Base-by-base conservation (phyloP, 179 eudicot species). In the Gypsophila paniculata region DNA sequence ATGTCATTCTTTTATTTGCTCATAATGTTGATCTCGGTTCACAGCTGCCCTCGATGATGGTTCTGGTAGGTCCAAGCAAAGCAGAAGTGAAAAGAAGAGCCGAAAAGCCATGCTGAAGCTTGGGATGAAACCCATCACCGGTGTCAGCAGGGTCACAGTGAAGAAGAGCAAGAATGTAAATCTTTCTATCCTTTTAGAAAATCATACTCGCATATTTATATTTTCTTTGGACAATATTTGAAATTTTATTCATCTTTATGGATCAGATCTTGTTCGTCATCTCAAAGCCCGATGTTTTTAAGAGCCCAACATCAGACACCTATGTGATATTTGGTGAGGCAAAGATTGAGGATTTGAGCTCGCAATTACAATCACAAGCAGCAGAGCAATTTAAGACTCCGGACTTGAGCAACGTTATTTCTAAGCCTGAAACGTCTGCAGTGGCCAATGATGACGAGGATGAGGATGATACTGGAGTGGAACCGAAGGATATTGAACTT, bases 321-420 rank as follows among this genome's bases (percentile, higher is more conserved):
- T 89, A 89, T 34, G 90, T 89, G 6, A 83, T 89, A 58, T 85
- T 89, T 69, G 95, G 95, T 5, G 93, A 89, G 78, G 93, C 93
- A 17, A 89, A 89, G 88, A 89, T 86, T n/a, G 93, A 89, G 76
- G 95, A 89, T 74, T 66, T 89, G 80, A 89, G 91, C 87, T 89
- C 95, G 12, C 95, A 89, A 72, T 79, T 89, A 71, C 95, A 89
- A 77, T 81, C 82, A 42, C 95, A 89, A 66, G 95, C 95, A 6
- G 95, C 95, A 4, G 91, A 89, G 79, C 95, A 89, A 70, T 89
- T 89, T 78, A 89, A 84, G 84, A 85, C 88, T 65, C 91, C 95
- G 1, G 83, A 88, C 68, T 67, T 90, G 72, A 81, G 84, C 79
- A 74, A 74, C n/a, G 80, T 80, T 25, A 68, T 80, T 5, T 75